A percentile compares a stretch with the other conserved stretches of the same genome.
These are phyloP conservation scores for Bipolaris sorokiniana DNA, from an alignment of 2,329 filamentous ascomycete genomes.

Conservation along the genomic window DNA sequence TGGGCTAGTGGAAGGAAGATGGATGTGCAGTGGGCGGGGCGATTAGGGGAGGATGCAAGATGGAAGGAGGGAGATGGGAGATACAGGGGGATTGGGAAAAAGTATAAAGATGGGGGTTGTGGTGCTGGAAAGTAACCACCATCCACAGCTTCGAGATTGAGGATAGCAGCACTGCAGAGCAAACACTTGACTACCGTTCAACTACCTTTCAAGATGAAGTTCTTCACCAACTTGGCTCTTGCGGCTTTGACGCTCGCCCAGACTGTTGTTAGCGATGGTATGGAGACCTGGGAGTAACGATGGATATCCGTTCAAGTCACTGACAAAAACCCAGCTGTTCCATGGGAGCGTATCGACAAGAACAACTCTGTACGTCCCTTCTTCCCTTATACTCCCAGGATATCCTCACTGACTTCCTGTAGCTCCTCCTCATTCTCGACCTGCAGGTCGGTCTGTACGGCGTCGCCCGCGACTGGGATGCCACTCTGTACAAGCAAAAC, in stretches of 20 bases:
- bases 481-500: constrained; percentile 68
- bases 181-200: neutral
- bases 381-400: neutral
- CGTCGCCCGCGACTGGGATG: constrained; percentile 69
- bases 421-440: constrained; percentile 65
- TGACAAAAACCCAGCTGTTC: constrained; percentile 40
- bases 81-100: no score
- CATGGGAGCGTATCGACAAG: constrained; percentile 52
- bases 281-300: neutral
- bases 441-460: constrained; percentile 65
- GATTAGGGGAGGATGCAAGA: neutral
- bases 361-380: constrained; percentile 45
- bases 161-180: constrained; percentile 3
- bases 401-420: neutral
- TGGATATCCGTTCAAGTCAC: neutral
- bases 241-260: constrained; percentile 38
- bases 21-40: neutral
- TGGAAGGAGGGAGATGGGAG: neutral
- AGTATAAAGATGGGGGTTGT: constrained; percentile 34
- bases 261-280: constrained; percentile 42
- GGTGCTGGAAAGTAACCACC: constrained; percentile 16
- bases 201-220: constrained; percentile 38
- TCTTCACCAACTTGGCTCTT: constrained; percentile 35
- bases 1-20: no score
- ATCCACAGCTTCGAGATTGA: constrained; percentile 21